Base-by-base conservation (phyloP, 2,329 filamentous ascomycete genomes). In the Beauveria bassiana region DNA sequence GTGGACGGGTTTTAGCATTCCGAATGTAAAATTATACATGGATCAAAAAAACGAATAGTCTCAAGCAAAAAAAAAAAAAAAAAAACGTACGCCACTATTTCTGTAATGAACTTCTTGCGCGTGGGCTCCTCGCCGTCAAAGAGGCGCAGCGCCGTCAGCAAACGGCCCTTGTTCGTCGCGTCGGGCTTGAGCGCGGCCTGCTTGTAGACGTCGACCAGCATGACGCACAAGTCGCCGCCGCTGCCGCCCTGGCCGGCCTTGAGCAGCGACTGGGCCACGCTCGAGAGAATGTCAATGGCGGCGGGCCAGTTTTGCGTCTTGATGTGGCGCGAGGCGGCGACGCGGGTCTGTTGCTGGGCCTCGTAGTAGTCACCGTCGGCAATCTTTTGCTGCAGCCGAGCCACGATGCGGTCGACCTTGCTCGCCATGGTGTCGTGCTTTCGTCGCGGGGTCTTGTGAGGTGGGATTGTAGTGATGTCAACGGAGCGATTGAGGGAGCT, bases 271-370 rank as follows among this genome's bases (percentile, higher is more conserved):
- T 90, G 87, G 1, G 93, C 89, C 65, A 96, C 95, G 66, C 84
- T 88, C 74, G 85, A 88, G 66, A 99, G 83, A 66, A 98, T 89
- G 67, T 96, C 90, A 72, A 92, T 88, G 53, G 96, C 95, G 14
- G 91, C 88, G 67, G 82, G 74, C 83, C 90, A 97, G 81, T 93
- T 93, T 64, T 84, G 79, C 49, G 88, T 83, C 79, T 98, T 98
- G 74, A 93, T 86, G 78, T 99, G 96, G 62, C 96, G 92, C 45
- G 91, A 89, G 64, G 93, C 93, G 68, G 97, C 93, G 60, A 97
- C 93, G 65, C 95, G 91, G 67, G 96, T 91, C 79, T 99, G 95
- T 76, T 99, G 95, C 78, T 98, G 93, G 62, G 95, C 95, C 83
- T 99, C 95, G 79, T 99, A 99, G 82, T 86, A 97, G 73, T 95